These are phyloP conservation scores for Garcia nutans DNA, from an alignment of 345 rosid species.

Conservation along the genomic window DNA sequence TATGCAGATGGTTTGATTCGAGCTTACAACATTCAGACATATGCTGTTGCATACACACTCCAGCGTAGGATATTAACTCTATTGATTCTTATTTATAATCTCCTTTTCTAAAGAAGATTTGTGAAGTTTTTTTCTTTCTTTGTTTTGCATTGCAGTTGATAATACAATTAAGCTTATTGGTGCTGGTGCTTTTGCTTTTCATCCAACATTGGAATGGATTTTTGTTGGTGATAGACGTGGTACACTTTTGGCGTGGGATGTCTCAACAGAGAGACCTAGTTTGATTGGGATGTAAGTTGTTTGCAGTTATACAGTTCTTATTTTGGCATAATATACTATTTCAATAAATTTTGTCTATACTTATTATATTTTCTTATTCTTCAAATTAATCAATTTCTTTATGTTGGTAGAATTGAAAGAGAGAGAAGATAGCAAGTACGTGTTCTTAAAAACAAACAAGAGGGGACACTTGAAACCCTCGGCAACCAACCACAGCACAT, in stretches of 20 bases:
- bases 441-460: not conserved
- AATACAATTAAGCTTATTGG: constrained; percentile 91
- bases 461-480: not conserved
- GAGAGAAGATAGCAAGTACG: not conserved
- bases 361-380: not conserved
- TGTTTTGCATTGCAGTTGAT: constrained; percentile 61
- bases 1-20: constrained; percentile 97
- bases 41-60: constrained; percentile 86
- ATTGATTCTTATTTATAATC: constrained; percentile 1
- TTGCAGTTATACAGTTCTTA: not conserved
- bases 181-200: constrained; percentile 94
- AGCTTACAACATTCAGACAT: constrained; percentile 92
- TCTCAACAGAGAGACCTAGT: constrained; percentile 92
- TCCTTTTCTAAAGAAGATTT: constrained; percentile 5
- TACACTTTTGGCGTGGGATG: constrained; percentile 97
- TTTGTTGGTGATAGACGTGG: constrained; percentile 99
- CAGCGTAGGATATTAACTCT: constrained; percentile 59
- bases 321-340: not conserved
- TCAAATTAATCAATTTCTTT: not conserved
- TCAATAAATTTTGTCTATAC: not conserved
- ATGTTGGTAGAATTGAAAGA: not conserved
- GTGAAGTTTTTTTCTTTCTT: constrained; percentile 14
- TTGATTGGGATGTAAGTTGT: constrained; percentile 92
- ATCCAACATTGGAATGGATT: constrained; percentile 91
- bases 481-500: not conserved